phyloP scores from a whole-genome alignment of 164 flowering plant genomes.

The Vitis riparia region DNA sequence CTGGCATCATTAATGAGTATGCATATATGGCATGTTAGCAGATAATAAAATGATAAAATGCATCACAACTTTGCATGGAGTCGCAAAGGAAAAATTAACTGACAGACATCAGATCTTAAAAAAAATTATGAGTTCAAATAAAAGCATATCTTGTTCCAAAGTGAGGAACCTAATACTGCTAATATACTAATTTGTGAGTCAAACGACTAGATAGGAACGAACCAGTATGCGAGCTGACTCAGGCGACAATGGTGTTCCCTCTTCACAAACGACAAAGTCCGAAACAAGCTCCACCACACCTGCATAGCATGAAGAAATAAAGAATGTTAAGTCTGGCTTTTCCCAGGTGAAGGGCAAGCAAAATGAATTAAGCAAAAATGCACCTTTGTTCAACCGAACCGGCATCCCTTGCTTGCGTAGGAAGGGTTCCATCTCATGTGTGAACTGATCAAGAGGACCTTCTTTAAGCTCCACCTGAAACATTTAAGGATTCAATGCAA shows the following conservation, averaged over 20 bases:
- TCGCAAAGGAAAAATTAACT: no score
- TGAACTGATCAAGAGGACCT: slow-evolving; percentile 89
- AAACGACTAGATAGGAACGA: slow-evolving; percentile 20
- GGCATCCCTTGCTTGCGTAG: slow-evolving; percentile 97
- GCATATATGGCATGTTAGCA: no score
- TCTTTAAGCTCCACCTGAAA: slow-evolving; percentile 83
- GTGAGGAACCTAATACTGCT: background rate
- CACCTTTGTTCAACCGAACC: slow-evolving; percentile 90
- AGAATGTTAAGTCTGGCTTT: background rate
- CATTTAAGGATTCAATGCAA: background rate
- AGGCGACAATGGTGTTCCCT: slow-evolving; percentile 87
- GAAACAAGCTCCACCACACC: slow-evolving; percentile 90
- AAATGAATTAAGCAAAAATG: background rate
- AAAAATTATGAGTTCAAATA: background rate
- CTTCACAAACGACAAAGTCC: slow-evolving; percentile 88
- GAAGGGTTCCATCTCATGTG: slow-evolving; percentile 98
- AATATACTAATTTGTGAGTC: background rate
- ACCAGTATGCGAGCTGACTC: slow-evolving; percentile 92
- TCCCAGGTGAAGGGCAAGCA: background rate
- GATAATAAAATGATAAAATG: no score
- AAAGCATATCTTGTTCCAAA: background rate
- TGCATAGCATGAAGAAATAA: slow-evolving; percentile 21
- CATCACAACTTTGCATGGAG: no score
- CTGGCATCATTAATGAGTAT: no score
- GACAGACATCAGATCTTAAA: background rate